A percentile compares a stretch with the other conserved stretches of the same genome.
phyloP scores from a whole-genome alignment of 768 basidiomycete genomes.

The Podaxis mareebaensis region DNA sequence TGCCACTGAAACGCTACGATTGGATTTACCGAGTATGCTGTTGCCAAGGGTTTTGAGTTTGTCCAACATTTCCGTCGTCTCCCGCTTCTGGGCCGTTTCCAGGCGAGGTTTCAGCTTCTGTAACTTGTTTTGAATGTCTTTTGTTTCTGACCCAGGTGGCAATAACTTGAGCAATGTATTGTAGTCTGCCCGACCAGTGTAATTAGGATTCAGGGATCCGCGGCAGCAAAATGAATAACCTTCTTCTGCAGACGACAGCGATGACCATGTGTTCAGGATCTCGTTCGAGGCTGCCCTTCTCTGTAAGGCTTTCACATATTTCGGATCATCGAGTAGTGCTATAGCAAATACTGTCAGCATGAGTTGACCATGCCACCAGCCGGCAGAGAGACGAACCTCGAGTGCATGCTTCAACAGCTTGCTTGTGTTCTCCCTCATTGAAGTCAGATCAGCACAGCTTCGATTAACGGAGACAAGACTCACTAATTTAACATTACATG shows the following conservation, averaged over 20 bases:
- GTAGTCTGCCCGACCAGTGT: conserved; percentile 59
- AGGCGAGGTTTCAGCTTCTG: conserved; percentile 62
- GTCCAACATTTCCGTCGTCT: conserved; percentile 88
- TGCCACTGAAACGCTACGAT: neutral
- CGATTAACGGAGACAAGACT: conserved; percentile 24
- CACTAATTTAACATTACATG: conserved; percentile 81
- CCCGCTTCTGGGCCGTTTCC: conserved; percentile 77
- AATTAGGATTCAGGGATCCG: neutral
- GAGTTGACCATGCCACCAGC: neutral
- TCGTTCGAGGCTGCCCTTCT: conserved; percentile 89
- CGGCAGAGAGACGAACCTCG: conserved; percentile 47
- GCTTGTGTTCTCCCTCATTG: conserved; percentile 71
- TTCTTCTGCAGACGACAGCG: conserved; percentile 79
- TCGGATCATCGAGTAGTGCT: conserved; percentile 87
- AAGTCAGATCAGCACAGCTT: conserved; percentile 12
- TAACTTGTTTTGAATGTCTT: conserved; percentile 51
- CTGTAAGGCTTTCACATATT: conserved; percentile 85
- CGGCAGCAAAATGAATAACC: conserved; percentile 43
- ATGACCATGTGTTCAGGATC: conserved; percentile 77
- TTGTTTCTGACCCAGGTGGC: conserved; percentile 47
- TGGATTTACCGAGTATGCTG: conserved; percentile 70
- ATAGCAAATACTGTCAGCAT: conserved; percentile 3
- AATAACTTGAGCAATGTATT: conserved; percentile 65
- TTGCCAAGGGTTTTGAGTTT: conserved; percentile 95
- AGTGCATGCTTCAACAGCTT: conserved; percentile 78